A percentile compares a stretch with the other conserved stretches of the same genome.
Conservation (phyloP, 306 rosid species). For the Dalbergia cultrata region DNA sequence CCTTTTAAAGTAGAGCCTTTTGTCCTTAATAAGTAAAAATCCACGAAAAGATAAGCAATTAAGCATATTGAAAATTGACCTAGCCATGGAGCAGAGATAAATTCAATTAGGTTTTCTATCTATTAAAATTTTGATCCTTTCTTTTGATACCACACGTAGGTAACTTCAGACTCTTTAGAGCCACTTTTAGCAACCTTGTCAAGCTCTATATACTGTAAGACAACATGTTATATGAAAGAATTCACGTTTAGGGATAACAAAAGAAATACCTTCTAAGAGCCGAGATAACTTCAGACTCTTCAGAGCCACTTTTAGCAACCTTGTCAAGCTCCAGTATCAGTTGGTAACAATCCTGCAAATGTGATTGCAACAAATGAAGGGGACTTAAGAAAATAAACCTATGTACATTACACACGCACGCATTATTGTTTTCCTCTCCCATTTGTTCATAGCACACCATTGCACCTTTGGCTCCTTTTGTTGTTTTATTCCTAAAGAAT, state of each 20-base stretch:
- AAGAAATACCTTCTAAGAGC: slow-evolving; percentile 59
- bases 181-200: too few relatives aligned
- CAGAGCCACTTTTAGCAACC: slow-evolving; percentile 28
- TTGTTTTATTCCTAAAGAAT: neutral
- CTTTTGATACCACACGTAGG: neutral
- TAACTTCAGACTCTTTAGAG: too few relatives aligned
- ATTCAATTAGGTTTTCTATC: neutral
- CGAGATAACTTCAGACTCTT: slow-evolving; percentile 40
- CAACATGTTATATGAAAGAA: neutral
- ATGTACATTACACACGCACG: too few relatives aligned
- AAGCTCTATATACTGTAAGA: too few relatives aligned
- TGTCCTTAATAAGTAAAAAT: too few relatives aligned
- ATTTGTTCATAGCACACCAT: too few relatives aligned
- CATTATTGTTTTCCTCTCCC: too few relatives aligned
- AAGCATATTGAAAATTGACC: too few relatives aligned
- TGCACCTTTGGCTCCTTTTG: slow-evolving; percentile 10
- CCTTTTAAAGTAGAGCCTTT: too few relatives aligned
- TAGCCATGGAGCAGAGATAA: too few relatives aligned
- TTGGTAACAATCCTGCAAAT: slow-evolving; percentile 57
- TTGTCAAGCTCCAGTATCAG: slow-evolving; percentile 60
- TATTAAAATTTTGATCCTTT: neutral
- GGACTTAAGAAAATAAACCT: neutral
- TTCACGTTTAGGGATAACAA: neutral
- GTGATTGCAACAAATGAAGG: slow-evolving; percentile 22
- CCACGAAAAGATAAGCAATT: too few relatives aligned